A percentile compares a stretch with the other conserved stretches of the same genome.
phyloP scores from a whole-genome alignment of 2,329 filamentous ascomycete species.

The Botrytis squamosa region DNA sequence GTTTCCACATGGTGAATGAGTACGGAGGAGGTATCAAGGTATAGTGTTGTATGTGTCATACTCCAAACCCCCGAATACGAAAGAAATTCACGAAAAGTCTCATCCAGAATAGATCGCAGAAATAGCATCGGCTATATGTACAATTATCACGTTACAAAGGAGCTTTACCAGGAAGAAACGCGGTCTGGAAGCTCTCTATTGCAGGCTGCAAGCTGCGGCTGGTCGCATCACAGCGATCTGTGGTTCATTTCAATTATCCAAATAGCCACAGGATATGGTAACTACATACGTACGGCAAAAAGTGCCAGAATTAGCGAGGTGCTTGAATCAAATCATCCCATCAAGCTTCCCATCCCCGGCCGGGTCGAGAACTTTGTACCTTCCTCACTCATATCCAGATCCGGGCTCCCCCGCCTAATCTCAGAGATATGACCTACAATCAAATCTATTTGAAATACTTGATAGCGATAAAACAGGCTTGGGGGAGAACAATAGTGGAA shows the following conservation, averaged over 20 bases:
- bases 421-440: not conserved
- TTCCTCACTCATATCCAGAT: not conserved
- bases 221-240: not conserved
- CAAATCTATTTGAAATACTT: not conserved
- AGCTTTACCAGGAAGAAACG: not conserved
- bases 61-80: not conserved
- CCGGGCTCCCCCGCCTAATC: not conserved
- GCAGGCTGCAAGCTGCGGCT: not conserved
- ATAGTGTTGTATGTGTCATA: not conserved
- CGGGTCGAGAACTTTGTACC: not conserved
- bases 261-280: not conserved
- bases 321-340: not conserved
- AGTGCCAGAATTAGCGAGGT: not conserved
- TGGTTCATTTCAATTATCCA: not conserved
- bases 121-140: not conserved
- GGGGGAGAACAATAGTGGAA: not conserved
- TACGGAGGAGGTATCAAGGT: not conserved
- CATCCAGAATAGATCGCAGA: not conserved
- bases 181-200: not conserved
- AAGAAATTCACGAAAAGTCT: not conserved
- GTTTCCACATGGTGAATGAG: not conserved
- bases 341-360: not conserved
- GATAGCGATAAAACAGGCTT: not conserved
- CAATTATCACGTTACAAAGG: not conserved
- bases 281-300: not conserved